Evolutionary conservation across 2,329 filamentous ascomycete genomes (phyloP).

Genomic region (Xylariaceae sp.): DNA sequence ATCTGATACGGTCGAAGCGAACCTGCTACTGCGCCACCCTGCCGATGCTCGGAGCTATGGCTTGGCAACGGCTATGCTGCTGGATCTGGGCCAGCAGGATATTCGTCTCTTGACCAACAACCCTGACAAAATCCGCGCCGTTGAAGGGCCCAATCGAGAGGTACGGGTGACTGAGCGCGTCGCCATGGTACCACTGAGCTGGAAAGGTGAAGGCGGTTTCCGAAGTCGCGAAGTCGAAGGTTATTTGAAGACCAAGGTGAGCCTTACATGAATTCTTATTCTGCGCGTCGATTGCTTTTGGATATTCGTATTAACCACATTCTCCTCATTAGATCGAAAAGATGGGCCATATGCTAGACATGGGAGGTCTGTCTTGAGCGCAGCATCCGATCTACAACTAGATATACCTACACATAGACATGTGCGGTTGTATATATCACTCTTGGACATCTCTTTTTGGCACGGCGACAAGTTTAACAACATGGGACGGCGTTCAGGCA

Average conservation of each 20-base stretch:
- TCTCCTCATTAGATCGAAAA: conserved; percentile 63
- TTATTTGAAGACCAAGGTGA: conserved; percentile 90
- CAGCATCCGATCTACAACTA: neutral
- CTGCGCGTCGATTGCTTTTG: neutral
- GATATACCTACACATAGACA: conserved; percentile 2
- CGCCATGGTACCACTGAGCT: conserved; percentile 91
- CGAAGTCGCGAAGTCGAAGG: conserved; percentile 84
- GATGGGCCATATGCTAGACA: conserved; percentile 75
- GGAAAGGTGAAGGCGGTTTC: conserved; percentile 81
- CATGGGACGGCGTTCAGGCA: conserved; percentile 13
- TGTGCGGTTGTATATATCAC: conserved; percentile 3
- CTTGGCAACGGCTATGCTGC: conserved; percentile 89
- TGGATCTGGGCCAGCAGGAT: conserved; percentile 74
- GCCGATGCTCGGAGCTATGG: conserved; percentile 94
- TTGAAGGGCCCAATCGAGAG: conserved; percentile 87
- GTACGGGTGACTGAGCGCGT: conserved; percentile 84
- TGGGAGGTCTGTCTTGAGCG: conserved; percentile 35
- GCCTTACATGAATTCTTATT: conserved; percentile 26
- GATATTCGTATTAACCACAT: conserved; percentile 6
- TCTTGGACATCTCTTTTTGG: conserved; percentile 2
- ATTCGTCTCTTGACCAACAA: conserved; percentile 91
- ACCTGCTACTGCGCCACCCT: conserved; percentile 82
- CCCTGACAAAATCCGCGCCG: conserved; percentile 89
- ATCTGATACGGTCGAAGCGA: conserved; percentile 96
- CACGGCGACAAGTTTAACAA: neutral